A percentile compares a stretch with the other conserved stretches of the same genome.
phyloP scores from a whole-genome alignment of 2,329 filamentous ascomycete species.

The Parafenestella ontariensis region DNA sequence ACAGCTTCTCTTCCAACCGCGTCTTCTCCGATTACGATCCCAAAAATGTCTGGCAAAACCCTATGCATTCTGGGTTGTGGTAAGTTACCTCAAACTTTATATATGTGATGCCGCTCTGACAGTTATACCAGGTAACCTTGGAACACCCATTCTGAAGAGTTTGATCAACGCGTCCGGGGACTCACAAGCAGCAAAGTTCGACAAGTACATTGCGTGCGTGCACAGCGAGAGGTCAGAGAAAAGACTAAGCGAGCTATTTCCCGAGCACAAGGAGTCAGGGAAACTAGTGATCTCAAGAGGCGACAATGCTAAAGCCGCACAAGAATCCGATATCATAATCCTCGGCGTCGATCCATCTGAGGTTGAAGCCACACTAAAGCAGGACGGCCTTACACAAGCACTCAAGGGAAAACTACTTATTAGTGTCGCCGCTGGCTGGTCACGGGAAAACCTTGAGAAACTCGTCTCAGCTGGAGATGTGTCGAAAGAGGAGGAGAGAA shows the following conservation, averaged over 20 bases:
- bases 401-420: constrained; percentile 57
- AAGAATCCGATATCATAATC: constrained; percentile 52
- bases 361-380: constrained; percentile 48
- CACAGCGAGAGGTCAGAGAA: constrained; percentile 49
- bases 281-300: constrained; percentile 45
- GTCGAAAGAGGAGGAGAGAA: constrained; percentile 20
- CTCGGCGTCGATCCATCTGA: constrained; percentile 58
- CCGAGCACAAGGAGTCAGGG: constrained; percentile 28
- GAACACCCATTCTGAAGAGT: constrained; percentile 48
- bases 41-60: constrained; percentile 20
- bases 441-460: constrained; percentile 32
- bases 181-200: constrained; percentile 28
- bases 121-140: constrained; percentile 46
- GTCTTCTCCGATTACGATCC: not conserved
- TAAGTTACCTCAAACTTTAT: constrained; percentile 11
- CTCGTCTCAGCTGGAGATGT: constrained; percentile 18
- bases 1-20: not conserved
- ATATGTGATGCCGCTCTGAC: constrained; percentile 1
- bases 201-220: constrained; percentile 53
- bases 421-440: constrained; percentile 61
- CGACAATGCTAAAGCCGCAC: constrained; percentile 46
- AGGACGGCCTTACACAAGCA: constrained; percentile 49
- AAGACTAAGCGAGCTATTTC: constrained; percentile 43
- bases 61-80: constrained; percentile 42
- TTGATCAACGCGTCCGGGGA: constrained; percentile 32